Evolutionary conservation across 2,329 filamentous ascomycete species (phyloP).

Genomic region (Ascochyta clinopodiicola): DNA sequence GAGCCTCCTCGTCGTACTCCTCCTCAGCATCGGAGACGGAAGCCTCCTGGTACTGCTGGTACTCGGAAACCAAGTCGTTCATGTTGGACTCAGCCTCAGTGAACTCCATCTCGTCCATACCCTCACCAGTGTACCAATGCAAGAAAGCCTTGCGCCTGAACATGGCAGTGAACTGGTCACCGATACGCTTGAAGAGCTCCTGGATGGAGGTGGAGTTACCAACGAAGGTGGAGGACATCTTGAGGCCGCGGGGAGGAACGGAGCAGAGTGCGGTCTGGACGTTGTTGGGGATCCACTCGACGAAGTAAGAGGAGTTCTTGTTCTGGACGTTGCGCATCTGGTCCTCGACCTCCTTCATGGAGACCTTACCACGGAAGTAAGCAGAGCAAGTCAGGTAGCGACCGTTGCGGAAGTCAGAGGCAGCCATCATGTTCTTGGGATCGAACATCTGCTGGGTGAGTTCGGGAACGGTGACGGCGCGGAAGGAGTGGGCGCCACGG

Average conservation of each 20-base stretch:
- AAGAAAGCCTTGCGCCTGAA: constrained; percentile 99
- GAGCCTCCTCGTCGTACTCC: constrained; percentile 88
- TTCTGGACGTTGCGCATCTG: constrained; percentile 99
- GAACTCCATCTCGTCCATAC: constrained; percentile 99
- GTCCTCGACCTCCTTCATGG: constrained; percentile 99
- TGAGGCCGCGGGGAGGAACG: constrained; percentile 94
- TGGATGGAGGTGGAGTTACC: constrained; percentile 99
- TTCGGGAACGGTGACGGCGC: constrained; percentile 95
- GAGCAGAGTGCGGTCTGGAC: constrained; percentile 99
- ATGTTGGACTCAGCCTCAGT: constrained; percentile 99
- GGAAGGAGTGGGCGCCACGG: constrained; percentile 91
- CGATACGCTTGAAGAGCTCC: constrained; percentile 99
- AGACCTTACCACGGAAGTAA: constrained; percentile 99
- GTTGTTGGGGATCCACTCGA: constrained; percentile 99
- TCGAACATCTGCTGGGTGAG: constrained; percentile 99
- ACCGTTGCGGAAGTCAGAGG: constrained; percentile 99
- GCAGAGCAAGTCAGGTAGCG: constrained; percentile 99
- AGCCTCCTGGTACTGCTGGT: constrained; percentile 99
- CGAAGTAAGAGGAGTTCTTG: constrained; percentile 99
- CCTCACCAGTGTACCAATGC: constrained; percentile 99
- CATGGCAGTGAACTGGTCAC: constrained; percentile 99
- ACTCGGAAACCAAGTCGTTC: constrained; percentile 99
- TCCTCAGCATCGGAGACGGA: constrained; percentile 96
- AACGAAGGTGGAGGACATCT: constrained; percentile 99
- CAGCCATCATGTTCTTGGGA: constrained; percentile 99